Evolutionary conservation across 148 eudicot species (phyloP).

Genomic region (Persicaria tinctoria): DNA sequence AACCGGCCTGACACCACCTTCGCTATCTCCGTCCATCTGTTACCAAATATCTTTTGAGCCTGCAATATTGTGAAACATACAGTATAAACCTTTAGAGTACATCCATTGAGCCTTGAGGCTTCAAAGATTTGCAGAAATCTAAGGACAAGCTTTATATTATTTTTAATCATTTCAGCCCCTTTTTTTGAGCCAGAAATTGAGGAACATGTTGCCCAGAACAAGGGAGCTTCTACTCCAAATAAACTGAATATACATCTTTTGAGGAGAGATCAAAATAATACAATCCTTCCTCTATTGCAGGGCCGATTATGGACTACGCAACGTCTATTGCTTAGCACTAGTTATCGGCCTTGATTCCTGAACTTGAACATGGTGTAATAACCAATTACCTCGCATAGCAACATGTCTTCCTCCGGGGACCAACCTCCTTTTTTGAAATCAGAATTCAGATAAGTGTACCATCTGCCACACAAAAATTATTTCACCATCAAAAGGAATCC

Average conservation of each 20-base stretch:
- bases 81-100: not conserved
- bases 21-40: conserved; percentile 98
- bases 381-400: conserved; percentile 78
- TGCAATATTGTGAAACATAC: conserved; percentile 29
- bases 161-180: not conserved
- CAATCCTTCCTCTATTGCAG: not conserved
- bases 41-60: conserved; percentile 94
- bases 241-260: not conserved
- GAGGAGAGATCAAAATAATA: not conserved
- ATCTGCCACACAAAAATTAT: conserved; percentile 34
- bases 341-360: not conserved
- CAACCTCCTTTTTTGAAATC: conserved; percentile 97
- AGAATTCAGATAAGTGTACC: conserved; percentile 95
- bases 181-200: conserved; percentile 10
- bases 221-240: conserved; percentile 1
- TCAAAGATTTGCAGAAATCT: not conserved
- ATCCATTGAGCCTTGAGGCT: not conserved
- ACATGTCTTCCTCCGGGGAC: conserved; percentile 96
- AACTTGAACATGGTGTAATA: not conserved
- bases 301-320: not conserved
- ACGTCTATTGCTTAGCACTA: not conserved
- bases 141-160: not conserved
- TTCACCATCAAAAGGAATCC: not conserved
- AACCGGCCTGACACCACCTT: conserved; percentile 98
- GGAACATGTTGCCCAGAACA: conserved; percentile 4